A percentile compares a stretch with the other conserved stretches of the same genome.
phyloP scores from a whole-genome alignment of 768 basidiomycete genomes.

The Royoungia palumana region DNA sequence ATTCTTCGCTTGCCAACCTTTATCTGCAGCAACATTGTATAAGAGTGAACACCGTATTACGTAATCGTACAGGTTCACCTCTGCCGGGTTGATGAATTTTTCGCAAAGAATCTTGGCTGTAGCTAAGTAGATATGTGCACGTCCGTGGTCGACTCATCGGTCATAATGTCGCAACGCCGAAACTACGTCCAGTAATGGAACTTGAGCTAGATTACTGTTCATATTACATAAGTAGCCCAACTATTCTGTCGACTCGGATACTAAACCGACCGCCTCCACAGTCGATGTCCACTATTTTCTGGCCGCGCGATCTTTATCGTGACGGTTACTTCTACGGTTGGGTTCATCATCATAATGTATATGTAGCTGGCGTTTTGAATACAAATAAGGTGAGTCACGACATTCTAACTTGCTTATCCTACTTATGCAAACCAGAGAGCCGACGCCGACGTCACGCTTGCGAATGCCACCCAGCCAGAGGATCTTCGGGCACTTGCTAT shows the following conservation, averaged over 20 bases:
- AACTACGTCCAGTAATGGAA: too few species aligned
- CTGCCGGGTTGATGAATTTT: too few species aligned
- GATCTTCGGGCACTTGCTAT: constrained; percentile 16
- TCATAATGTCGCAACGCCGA: too few species aligned
- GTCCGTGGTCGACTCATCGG: not conserved
- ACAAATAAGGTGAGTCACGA: constrained; percentile 29
- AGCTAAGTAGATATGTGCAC: too few species aligned
- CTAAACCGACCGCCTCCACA: too few species aligned
- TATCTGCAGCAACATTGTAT: too few species aligned
- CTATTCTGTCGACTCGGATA: too few species aligned
- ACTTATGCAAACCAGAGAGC: constrained; percentile 11
- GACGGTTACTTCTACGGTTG: constrained; percentile 61
- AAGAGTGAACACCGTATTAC: too few species aligned
- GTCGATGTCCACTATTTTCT: constrained; percentile 45
- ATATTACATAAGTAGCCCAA: too few species aligned
- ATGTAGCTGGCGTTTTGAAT: constrained; percentile 51
- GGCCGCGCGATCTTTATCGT: constrained; percentile 50
- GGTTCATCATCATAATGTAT: constrained; percentile 40
- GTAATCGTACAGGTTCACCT: too few species aligned
- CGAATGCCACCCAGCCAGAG: constrained; percentile 11
- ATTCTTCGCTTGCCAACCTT: not conserved
- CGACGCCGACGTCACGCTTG: constrained; percentile 14
- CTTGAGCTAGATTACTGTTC: too few species aligned
- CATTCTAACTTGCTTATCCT: not conserved
- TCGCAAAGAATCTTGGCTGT: too few species aligned